Evolutionary conservation across 2,329 filamentous ascomycete species (phyloP).

Genomic region (Hirsutella thompsonii): DNA sequence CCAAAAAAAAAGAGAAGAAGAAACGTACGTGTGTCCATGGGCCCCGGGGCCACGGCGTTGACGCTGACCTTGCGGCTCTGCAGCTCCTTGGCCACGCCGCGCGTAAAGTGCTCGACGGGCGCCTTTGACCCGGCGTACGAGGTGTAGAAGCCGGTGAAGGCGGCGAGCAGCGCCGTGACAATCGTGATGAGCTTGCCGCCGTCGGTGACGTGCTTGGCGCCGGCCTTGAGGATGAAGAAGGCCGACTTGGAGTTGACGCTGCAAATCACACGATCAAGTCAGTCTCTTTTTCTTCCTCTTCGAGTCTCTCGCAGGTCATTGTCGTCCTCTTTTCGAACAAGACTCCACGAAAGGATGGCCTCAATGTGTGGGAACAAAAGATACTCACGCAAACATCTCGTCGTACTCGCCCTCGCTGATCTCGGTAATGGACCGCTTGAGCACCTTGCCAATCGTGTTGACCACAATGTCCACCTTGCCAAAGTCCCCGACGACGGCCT

Average conservation of each 20-base stretch:
- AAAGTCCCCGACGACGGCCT: conserved; percentile 24
- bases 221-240: conserved; percentile 31
- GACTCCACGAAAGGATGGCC: too few species aligned
- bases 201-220: conserved; percentile 25
- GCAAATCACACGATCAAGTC: too few species aligned
- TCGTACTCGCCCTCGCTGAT: conserved; percentile 32
- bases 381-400: conserved; percentile 29
- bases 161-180: conserved; percentile 29
- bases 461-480: conserved; percentile 34
- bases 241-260: conserved; percentile 28
- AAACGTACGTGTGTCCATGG: conserved; percentile 24
- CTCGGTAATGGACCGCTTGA: conserved; percentile 31
- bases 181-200: conserved; percentile 34
- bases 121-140: conserved; percentile 30
- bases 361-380: background rate
- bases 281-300: too few species aligned
- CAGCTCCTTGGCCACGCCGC: conserved; percentile 21
- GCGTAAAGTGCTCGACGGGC: conserved; percentile 25
- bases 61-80: conserved; percentile 18
- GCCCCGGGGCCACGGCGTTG: conserved; percentile 22
- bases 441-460: conserved; percentile 35
- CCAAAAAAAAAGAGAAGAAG: too few species aligned
- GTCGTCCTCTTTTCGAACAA: background rate
- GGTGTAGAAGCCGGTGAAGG: conserved; percentile 31
- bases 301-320: too few species aligned